Evolutionary conservation across 139 green algal genomes (phyloP).

Genomic region (Micromonas commoda): DNA sequence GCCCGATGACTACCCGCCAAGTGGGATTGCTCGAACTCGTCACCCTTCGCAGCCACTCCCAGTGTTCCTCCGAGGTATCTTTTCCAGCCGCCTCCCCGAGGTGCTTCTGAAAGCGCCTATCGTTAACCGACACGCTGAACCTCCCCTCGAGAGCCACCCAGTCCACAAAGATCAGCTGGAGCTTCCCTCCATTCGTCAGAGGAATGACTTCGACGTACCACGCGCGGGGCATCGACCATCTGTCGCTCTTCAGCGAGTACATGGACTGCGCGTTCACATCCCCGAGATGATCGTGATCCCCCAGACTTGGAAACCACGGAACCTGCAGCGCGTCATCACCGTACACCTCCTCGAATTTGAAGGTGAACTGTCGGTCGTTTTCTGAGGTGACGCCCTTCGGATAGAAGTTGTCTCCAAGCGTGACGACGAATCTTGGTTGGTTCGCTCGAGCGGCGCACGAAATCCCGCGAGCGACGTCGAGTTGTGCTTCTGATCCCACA

Average conservation of each 20-base stretch:
- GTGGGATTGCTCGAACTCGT: background rate
- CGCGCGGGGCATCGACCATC: conserved; percentile 21
- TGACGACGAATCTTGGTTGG: background rate
- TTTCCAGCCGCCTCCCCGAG: background rate
- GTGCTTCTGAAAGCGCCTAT: background rate
- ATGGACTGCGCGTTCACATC: conserved; percentile 19
- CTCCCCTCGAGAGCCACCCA: background rate
- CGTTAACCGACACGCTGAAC: background rate
- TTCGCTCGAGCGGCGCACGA: background rate
- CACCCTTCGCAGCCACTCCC: background rate
- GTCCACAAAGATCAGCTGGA: background rate
- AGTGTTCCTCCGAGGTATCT: background rate
- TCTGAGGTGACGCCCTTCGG: background rate
- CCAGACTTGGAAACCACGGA: conserved; percentile 24
- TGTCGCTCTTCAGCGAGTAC: conserved; percentile 7
- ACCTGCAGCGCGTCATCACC: background rate
- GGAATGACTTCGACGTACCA: background rate
- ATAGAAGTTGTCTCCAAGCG: conserved; percentile 21
- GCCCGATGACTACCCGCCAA: conserved; percentile 22
- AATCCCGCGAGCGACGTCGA: background rate
- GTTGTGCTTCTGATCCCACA: background rate
- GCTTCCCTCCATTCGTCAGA: background rate
- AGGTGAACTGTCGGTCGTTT: background rate
- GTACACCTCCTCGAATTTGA: conserved; percentile 23
- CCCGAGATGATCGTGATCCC: conserved; percentile 30